Evolutionary conservation across 495 filamentous ascomycete genomes (phyloP).

Genomic region (Pyronema domesticum): DNA sequence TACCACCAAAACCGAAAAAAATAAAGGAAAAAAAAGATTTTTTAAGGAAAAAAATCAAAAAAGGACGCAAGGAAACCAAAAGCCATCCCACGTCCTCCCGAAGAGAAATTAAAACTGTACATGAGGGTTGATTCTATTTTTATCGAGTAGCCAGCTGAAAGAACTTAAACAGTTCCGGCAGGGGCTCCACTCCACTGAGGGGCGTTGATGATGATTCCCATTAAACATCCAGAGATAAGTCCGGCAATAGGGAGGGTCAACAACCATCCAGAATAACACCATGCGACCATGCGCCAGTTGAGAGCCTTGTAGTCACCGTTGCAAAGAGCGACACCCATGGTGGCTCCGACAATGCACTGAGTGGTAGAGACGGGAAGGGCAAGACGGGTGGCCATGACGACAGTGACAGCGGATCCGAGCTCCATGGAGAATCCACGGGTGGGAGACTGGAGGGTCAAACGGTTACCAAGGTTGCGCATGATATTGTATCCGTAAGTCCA

Average conservation of each 20-base stretch:
- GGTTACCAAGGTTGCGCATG: slow-evolving; percentile 50
- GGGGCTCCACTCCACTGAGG: slow-evolving; percentile 26
- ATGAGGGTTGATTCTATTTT: too few relatives aligned
- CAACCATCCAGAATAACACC: slow-evolving; percentile 42
- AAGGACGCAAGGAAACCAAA: too few relatives aligned
- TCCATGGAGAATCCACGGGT: slow-evolving; percentile 52
- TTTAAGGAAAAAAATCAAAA: too few relatives aligned
- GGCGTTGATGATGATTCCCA: slow-evolving; percentile 41
- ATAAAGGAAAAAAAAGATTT: too few relatives aligned
- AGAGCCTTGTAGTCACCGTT: slow-evolving; percentile 39
- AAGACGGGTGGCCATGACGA: slow-evolving; percentile 46
- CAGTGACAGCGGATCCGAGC: slow-evolving; percentile 49
- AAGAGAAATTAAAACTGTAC: too few relatives aligned
- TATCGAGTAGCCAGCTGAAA: too few relatives aligned
- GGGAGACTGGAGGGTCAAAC: slow-evolving; percentile 50
- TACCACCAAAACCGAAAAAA: too few relatives aligned
- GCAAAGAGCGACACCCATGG: slow-evolving; percentile 45
- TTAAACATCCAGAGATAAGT: slow-evolving; percentile 38
- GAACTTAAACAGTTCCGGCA: neutral
- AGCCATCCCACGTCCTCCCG: too few relatives aligned
- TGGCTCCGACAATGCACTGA: slow-evolving; percentile 44
- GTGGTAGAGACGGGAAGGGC: slow-evolving; percentile 41
- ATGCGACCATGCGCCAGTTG: slow-evolving; percentile 42
- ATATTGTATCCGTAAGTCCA: slow-evolving; percentile 60
- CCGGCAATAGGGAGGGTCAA: slow-evolving; percentile 40